phyloP scores from a whole-genome alignment of 1,284 basidiomycete genomes.

The Pyrrhoderma noxium region DNA sequence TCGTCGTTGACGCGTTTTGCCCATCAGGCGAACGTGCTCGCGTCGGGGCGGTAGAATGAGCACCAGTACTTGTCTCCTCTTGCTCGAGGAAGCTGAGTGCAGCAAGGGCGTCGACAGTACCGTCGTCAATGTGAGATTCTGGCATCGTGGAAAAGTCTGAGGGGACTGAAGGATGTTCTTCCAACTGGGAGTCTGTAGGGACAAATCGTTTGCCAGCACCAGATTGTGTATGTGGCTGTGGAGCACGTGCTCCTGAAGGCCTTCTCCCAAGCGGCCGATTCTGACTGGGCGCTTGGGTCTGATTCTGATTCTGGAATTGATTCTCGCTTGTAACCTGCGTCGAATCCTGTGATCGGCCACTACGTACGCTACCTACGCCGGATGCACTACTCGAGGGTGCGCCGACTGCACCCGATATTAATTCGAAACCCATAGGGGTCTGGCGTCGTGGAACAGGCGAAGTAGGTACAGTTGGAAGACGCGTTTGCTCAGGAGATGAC shows the following conservation, averaged over 20 bases:
- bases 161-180: constrained; percentile 1
- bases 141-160: not conserved
- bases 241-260: constrained; percentile 83
- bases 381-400: constrained; percentile 14
- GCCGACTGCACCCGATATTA: constrained; percentile 20
- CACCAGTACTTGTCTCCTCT: constrained; percentile 28
- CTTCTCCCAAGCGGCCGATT: constrained; percentile 52
- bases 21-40: constrained; percentile 18
- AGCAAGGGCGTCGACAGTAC: constrained; percentile 63
- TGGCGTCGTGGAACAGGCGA: constrained; percentile 29
- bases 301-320: constrained; percentile 1
- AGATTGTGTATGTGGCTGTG: constrained; percentile 28
- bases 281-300: not conserved
- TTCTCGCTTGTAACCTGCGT: not conserved
- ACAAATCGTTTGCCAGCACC: constrained; percentile 28
- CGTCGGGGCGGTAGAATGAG: constrained; percentile 12
- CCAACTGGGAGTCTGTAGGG: constrained; percentile 20
- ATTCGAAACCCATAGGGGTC: constrained; percentile 34
- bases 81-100: constrained; percentile 67
- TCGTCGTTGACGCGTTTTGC: constrained; percentile 7
- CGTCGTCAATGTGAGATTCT: constrained; percentile 32
- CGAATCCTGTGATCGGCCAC: constrained; percentile 23
- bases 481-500: not conserved
- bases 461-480: constrained; percentile 8
- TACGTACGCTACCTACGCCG: constrained; percentile 14